Base-by-base conservation (phyloP, 495 filamentous ascomycete genomes). In the Hyphodiscus hymeniophilus region DNA sequence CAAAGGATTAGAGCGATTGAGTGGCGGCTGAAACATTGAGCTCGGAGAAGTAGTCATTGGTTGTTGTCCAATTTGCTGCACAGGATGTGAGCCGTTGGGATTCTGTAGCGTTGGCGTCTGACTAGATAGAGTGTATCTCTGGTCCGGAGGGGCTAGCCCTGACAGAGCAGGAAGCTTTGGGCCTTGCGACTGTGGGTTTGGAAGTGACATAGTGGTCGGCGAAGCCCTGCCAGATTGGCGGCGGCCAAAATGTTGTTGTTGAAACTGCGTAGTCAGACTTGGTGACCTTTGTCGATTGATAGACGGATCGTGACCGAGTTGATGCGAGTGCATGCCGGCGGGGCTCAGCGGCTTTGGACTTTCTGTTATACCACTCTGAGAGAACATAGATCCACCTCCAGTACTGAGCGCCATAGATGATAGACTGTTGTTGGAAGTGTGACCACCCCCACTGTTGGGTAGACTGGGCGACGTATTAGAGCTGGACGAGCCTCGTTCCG, bases 331-430 rank as follows among this genome's bases (percentile, higher is more conserved):
- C 34, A 74, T 65, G 16, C 77, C 77, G 24, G 41, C 47, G 54
- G 89, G 89, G 28, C 88, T 94, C 26, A 95, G 69, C 3, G 89
- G 86, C 59, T 86, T 91, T 0, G 89, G 87, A 53, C 84, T 91
- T 60, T 95, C 89, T 3, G 83, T 89, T 74, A 94, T 85, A 47
- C 74, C 72, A 44, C 67, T 71, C 48, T 86, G 80, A 13, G 81
- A 72, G 62, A 84, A 91, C 45, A 87, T 73, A 6, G 84, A 77
- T 4, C 75, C 57, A 36, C 71, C 63, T 55, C 66, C 60, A 63
- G 72, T 54, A 63, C 66, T 70, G 15, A 73, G 49, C 13, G 69
- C 66, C 50, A 72, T 56, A 21, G 71, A 73, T 1, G 69, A 68
- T 43, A 71, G 64, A 53, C 68, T 72, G 18, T 68, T 69, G 45